Evolutionary conservation across 2,329 filamentous ascomycete genomes (phyloP), one percentile per base, ranked within the genome.

Genomic region (Epichloe aotearoae): DNA sequence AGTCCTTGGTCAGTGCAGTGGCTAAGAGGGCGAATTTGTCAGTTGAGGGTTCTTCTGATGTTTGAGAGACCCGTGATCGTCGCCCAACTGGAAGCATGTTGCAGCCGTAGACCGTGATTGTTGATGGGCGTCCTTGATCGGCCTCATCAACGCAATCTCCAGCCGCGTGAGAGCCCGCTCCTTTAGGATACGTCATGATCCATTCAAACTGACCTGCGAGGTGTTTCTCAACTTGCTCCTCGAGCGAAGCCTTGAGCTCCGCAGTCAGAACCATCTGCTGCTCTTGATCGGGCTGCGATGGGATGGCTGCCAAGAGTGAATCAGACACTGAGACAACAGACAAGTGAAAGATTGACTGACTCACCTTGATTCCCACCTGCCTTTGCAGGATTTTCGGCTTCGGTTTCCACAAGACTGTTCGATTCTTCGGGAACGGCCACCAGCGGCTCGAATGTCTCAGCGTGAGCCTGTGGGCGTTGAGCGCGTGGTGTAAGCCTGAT

Each of bases 181-280:
- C 55, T 51, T 56, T 57, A 44, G 68, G 64, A 54, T 70, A 64
- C 23, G 68, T 68, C 38, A 77, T 59, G 50, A 76, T 59, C 66
- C 70, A 77, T 57, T 76, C 71, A 58, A 73, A 77, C 61, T 74
- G 66, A 68, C 71, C 71, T 64, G 68, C 66, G 54, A 69, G 62
- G 60, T 75, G 73, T 55, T 64, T 69, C 47, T 63, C 59, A 46
- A 72, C 62, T 51, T 71, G 68, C 44, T 37, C 40, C 19, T 53
- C 46, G 20, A 51, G 52, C 40, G 40, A 44, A n/a, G 34, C 23
- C 8, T 30, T 37, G 10, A 33, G 19, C 14, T 34, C 47, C 36
- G 43, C 36, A 45, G 40, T 41, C 20, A 44, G 33, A 30, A 30
- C 34, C 40, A 49, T 38, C n/a, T 26, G 33, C 11, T 11, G 14